Evolutionary conservation across 129 eudicot genomes (phyloP), one percentile per base, ranked within the genome.

Genomic region (Ambrosia artemisiifolia): DNA sequence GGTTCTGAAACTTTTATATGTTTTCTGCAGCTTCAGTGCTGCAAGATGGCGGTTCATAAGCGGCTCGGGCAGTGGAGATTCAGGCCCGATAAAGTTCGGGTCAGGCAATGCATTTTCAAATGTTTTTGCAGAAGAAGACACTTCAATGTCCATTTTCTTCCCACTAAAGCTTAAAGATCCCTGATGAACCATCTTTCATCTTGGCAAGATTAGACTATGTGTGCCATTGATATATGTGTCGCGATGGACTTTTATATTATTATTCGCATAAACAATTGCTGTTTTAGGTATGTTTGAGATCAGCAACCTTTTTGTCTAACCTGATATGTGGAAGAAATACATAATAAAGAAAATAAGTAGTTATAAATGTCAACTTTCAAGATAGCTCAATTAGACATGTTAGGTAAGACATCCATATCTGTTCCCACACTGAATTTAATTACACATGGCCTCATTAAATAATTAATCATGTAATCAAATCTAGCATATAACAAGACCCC

Each of bases 1-100:
- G 63, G 84, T 91, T 71, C 95, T 80, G 73, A 88, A 91, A 75
- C 97, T 91, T 79, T 88, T 91, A 56, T 91, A 91, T 2, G 88
- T 85, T 76, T 91, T 91, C 83, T 91, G 97, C 82, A 91, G 63
- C 84, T 79, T 88, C 55, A 85, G 24, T 30, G 97, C 97, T 10
- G 97, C 97, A 48, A 48, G 74, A 71, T 87, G 70, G 59, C 84
- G 81, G 7, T 43, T 57, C 54, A 35, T 54, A 20, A 59, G 83
- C 7, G 77, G 60, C 36, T 67, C 76, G 2, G 79, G 66, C 48
- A 65, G 68, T 33, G 75, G 60, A 4, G 74, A 70, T 62, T 77
- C 81, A 0, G 76, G 81, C 71, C 13, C 48, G 5, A 67, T 5
- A 13, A 67, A 28, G 40, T 44, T 67, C 9, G 70, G 35, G 28